Evolutionary conservation across 2,329 filamentous ascomycete species (phyloP).

Genomic region (Hypoxylon sp.): DNA sequence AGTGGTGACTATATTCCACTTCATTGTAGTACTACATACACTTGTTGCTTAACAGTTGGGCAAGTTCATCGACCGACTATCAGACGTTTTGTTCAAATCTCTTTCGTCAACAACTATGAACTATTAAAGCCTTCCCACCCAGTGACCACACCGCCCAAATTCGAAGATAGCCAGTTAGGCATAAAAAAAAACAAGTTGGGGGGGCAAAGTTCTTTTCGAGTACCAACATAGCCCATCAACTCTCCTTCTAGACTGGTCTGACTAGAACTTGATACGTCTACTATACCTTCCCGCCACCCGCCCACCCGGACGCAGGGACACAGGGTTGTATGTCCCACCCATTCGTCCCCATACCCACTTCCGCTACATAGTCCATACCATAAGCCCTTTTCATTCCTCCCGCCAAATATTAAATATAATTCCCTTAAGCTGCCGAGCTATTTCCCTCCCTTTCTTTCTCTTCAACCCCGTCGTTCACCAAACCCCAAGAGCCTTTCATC

Average conservation of each 20-base stretch:
- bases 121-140: conserved; percentile 20
- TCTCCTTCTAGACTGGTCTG: conserved; percentile 17
- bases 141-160: conserved; percentile 29
- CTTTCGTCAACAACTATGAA: conserved; percentile 24
- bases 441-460: conserved; percentile 16
- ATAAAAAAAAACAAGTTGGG: conserved; percentile 14
- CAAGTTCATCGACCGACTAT: conserved; percentile 35
- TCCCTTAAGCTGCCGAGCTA: conserved; percentile 29
- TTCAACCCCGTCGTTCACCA: conserved; percentile 38
- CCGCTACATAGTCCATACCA: conserved; percentile 22
- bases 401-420: conserved; percentile 40
- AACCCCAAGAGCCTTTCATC: conserved; percentile 33
- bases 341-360: conserved; percentile 43
- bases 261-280: conserved; percentile 24
- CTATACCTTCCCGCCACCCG: conserved; percentile 39
- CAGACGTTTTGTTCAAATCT: conserved; percentile 31
- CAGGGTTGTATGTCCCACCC: conserved; percentile 43
- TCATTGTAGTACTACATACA: conserved; percentile 3
- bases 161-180: conserved; percentile 15
- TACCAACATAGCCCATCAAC: conserved; percentile 27
- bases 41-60: conserved; percentile 36
- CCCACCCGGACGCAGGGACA: conserved; percentile 26
- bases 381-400: conserved; percentile 25
- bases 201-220: conserved; percentile 20
- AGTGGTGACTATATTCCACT: conserved; percentile 22